Evolutionary conservation across 2,329 filamentous ascomycete genomes (phyloP).

Genomic region (Clonostachys byssicola): DNA sequence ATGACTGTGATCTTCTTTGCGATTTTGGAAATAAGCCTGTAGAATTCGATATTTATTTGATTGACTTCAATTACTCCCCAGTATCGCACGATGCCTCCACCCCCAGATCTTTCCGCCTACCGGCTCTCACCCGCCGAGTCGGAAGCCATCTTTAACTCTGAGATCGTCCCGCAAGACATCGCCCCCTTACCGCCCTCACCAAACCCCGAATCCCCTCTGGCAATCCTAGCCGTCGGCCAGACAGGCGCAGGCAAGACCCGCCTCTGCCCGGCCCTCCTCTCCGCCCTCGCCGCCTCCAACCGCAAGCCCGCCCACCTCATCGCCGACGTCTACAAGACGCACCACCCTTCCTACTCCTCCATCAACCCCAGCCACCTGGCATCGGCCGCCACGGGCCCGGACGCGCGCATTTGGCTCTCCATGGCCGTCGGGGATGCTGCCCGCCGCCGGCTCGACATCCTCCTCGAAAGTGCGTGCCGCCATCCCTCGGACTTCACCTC

Average conservation of each 20-base stretch:
- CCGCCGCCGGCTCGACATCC: conserved; percentile 21
- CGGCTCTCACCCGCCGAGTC: conserved; percentile 21
- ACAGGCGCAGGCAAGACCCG: conserved; percentile 45
- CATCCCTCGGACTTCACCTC: conserved; percentile 32
- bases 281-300: conserved; percentile 16
- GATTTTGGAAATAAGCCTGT: too few relatives aligned
- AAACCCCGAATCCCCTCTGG: conserved; percentile 19
- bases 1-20: too few relatives aligned
- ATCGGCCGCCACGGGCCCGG: conserved; percentile 28
- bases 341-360: conserved; percentile 34
- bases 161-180: conserved; percentile 27
- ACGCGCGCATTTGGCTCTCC: conserved; percentile 38
- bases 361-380: conserved; percentile 25
- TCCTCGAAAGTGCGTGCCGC: conserved; percentile 40
- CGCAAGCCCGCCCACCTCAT: conserved; percentile 31
- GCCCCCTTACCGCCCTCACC: conserved; percentile 5
- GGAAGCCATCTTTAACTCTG: conserved; percentile 18
- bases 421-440: conserved; percentile 28
- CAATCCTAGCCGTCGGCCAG: conserved; percentile 39
- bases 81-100: conserved; percentile 6
- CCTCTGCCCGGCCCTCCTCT: conserved; percentile 29
- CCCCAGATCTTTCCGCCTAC: conserved; percentile 20
- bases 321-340: conserved; percentile 43
- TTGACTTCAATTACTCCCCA: too few relatives aligned
- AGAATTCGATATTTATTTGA: too few relatives aligned